phyloP scores from a whole-genome alignment of 257 asterid genomes.

The Petunia axillaris region DNA sequence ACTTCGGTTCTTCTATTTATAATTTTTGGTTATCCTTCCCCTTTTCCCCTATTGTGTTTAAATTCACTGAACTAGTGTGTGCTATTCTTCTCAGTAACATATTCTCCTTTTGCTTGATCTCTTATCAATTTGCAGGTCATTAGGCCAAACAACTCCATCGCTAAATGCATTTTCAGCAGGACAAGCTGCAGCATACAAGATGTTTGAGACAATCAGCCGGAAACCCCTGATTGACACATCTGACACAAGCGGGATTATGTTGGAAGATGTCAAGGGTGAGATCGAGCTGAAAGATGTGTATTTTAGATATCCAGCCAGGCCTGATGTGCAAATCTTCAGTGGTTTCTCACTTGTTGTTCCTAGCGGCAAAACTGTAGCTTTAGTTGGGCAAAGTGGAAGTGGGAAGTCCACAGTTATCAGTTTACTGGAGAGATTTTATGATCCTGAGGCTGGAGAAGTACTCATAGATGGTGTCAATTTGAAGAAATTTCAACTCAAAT shows the following conservation, averaged over 20 bases:
- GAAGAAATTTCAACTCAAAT: conserved; percentile 49
- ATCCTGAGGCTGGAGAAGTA: conserved; percentile 69
- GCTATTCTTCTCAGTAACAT: too few species aligned
- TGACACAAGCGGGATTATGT: conserved; percentile 42
- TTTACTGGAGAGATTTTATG: conserved; percentile 72
- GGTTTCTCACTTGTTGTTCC: conserved; percentile 58
- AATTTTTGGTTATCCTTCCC: too few species aligned
- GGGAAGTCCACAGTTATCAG: conserved; percentile 78
- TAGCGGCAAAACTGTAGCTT: conserved; percentile 60
- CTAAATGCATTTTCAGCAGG: conserved; percentile 69
- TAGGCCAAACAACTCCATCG: conserved; percentile 67
- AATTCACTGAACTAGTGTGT: background rate
- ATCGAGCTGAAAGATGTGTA: conserved; percentile 58
- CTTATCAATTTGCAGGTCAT: conserved; percentile 47
- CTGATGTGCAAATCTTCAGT: conserved; percentile 59
- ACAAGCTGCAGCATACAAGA: conserved; percentile 68
- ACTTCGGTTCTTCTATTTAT: too few species aligned
- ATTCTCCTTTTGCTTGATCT: background rate
- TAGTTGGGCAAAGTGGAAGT: conserved; percentile 84
- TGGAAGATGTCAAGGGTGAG: conserved; percentile 53
- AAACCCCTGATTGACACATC: conserved; percentile 56
- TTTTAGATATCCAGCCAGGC: conserved; percentile 72
- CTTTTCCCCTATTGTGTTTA: too few species aligned
- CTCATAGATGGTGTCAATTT: conserved; percentile 61
- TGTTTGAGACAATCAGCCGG: conserved; percentile 68